phyloP scores from a whole-genome alignment of 2,329 filamentous ascomycete genomes.

The Elsinoe arachidis region DNA sequence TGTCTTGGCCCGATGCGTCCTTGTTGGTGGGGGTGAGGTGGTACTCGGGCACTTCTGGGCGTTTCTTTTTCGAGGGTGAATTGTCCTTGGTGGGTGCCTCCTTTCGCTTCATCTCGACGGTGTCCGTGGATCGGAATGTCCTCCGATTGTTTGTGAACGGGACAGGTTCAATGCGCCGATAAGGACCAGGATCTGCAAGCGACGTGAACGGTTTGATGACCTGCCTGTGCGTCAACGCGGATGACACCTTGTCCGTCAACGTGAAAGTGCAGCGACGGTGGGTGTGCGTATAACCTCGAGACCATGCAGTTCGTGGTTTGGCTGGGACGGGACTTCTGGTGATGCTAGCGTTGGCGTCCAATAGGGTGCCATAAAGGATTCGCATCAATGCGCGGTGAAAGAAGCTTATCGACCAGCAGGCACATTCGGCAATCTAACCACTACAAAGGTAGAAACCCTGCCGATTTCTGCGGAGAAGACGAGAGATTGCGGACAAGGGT shows the following conservation, averaged over 20 bases:
- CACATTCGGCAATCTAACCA: background rate
- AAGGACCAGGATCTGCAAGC: background rate
- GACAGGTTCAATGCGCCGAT: background rate
- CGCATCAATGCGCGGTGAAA: conserved; percentile 4
- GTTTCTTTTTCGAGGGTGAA: conserved; percentile 14
- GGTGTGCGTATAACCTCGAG: background rate
- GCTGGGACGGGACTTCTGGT: background rate
- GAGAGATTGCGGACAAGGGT: background rate
- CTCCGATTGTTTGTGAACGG: background rate
- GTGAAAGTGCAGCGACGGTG: background rate
- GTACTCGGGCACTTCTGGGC: conserved; percentile 35
- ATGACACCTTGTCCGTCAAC: background rate
- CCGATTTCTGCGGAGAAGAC: background rate
- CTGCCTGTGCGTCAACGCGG: background rate
- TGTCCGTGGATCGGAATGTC: background rate
- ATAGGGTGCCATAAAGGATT: background rate
- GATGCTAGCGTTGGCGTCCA: conserved; percentile 6
- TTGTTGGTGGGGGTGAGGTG: conserved; percentile 35
- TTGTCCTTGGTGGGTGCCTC: conserved; percentile 23
- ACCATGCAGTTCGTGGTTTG: background rate
- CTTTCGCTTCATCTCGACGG: conserved; percentile 22
- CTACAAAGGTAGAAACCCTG: background rate
- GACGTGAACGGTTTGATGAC: background rate
- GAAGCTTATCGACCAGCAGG: conserved; percentile 9
- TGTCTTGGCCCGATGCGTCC: conserved; percentile 39